A percentile compares a stretch with the other conserved stretches of the same genome.
These are phyloP conservation scores for Phialophora chinensis DNA, from an alignment of 2,329 filamentous ascomycete genomes.

Conservation along the genomic window DNA sequence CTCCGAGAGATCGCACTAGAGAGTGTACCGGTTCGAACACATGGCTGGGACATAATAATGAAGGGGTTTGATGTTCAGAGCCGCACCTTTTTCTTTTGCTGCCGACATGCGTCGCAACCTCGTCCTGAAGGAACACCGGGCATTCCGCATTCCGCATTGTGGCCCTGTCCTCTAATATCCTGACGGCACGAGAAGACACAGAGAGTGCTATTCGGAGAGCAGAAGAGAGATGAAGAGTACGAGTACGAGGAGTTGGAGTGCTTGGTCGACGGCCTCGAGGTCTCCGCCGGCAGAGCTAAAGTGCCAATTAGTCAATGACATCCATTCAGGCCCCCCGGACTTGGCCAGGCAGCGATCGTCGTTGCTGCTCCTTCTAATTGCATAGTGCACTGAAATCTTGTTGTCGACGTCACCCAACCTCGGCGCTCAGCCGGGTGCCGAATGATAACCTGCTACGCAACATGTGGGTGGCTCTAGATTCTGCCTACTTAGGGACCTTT, in stretches of 20 bases:
- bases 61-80: not conserved
- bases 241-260: not conserved
- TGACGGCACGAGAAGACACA: not conserved
- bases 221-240: not conserved
- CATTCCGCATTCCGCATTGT: slow-evolving; percentile 42
- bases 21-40: not conserved
- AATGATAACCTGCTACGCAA: not conserved
- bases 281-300: not conserved
- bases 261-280: not conserved
- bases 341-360: not conserved
- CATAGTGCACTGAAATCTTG: not conserved
- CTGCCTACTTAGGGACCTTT: not conserved
- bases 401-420: not conserved
- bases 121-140: slow-evolving; percentile 59
- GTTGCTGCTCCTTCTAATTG: not conserved
- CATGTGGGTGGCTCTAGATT: not conserved
- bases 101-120: slow-evolving; percentile 59
- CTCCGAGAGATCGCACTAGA: slow-evolving; percentile 56
- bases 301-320: not conserved
- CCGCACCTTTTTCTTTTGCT: slow-evolving; percentile 60
- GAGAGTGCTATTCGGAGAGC: not conserved
- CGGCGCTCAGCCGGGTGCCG: not conserved
- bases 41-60: too few relatives aligned
- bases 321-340: not conserved
- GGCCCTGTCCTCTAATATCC: not conserved